Evolutionary conservation across 257 asterid species (phyloP).

Genomic region (Primulina tabacum): DNA sequence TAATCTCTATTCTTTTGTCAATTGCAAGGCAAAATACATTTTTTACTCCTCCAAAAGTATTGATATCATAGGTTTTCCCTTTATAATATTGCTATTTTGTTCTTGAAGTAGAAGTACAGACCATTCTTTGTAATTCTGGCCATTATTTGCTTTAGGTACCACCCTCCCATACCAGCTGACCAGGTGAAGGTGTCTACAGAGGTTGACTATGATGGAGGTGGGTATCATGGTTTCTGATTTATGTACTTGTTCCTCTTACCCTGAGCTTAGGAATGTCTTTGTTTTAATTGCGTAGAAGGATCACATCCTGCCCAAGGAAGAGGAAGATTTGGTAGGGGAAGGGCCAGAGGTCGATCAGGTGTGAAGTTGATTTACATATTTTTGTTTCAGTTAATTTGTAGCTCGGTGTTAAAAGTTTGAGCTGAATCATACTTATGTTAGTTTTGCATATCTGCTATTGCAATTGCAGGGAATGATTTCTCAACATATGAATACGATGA

Average conservation of each 20-base stretch:
- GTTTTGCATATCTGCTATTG: constrained; percentile 6
- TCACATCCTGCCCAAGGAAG: constrained; percentile 78
- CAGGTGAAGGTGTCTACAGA: constrained; percentile 76
- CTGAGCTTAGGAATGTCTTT: constrained; percentile 17
- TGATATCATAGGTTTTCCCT: constrained; percentile 1
- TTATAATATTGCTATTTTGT: neutral
- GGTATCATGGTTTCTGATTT: constrained; percentile 17
- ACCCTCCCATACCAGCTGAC: constrained; percentile 88
- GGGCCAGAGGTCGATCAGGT: constrained; percentile 65
- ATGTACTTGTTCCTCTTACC: neutral
- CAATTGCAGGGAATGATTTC: constrained; percentile 41
- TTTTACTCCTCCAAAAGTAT: neutral
- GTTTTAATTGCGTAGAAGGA: constrained; percentile 48
- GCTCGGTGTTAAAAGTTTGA: neutral
- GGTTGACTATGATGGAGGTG: constrained; percentile 80
- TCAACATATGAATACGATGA: constrained; percentile 35
- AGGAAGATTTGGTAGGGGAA: constrained; percentile 81
- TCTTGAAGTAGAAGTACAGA: neutral
- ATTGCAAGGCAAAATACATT: neutral
- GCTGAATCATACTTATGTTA: neutral
- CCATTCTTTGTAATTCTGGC: constrained; percentile 6
- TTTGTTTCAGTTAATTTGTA: neutral
- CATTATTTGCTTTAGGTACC: constrained; percentile 55
- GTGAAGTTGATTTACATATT: constrained; percentile 10
- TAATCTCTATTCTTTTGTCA: neutral